Conservation (phyloP, 2,329 filamentous ascomycete genomes). For the Trichoderma pleuroti region DNA sequence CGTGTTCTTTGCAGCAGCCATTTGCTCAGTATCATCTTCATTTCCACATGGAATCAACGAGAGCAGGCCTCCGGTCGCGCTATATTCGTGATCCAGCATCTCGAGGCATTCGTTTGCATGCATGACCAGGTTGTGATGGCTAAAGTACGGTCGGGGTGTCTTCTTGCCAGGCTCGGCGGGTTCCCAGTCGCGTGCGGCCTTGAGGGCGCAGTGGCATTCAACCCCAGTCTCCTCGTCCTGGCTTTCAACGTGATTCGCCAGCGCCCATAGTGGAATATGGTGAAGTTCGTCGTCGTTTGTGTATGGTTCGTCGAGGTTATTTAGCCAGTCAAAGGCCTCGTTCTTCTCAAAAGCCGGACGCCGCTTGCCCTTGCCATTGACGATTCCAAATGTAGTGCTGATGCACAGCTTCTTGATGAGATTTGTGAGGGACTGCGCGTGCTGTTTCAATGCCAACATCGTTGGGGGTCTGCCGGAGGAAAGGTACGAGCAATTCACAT, state of each 20-base stretch:
- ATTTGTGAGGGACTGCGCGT: constrained; percentile 54
- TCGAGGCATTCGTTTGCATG: constrained; percentile 60
- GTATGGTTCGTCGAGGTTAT: constrained; percentile 48
- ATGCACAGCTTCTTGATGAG: constrained; percentile 50
- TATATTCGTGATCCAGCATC: constrained; percentile 57
- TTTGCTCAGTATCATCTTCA: constrained; percentile 34
- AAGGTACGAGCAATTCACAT: constrained; percentile 57
- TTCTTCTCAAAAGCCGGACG: constrained; percentile 36
- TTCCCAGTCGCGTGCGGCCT: constrained; percentile 25
- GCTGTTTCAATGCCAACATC: constrained; percentile 56
- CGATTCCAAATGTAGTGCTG: constrained; percentile 28
- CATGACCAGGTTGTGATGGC: constrained; percentile 48
- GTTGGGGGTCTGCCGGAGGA: constrained; percentile 53
- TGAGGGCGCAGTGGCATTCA: constrained; percentile 46
- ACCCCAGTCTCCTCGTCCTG: constrained; percentile 42
- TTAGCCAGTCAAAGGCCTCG: constrained; percentile 57
- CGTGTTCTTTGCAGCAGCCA: constrained; percentile 45
- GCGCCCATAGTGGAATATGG: constrained; percentile 43
- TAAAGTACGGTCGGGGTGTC: constrained; percentile 38
- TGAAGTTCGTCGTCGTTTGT: constrained; percentile 46
- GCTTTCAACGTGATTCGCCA: constrained; percentile 44
- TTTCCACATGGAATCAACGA: constrained; percentile 48
- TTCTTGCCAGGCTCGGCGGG: constrained; percentile 21
- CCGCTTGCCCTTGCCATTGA: constrained; percentile 25
- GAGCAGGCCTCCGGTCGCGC: constrained; percentile 53